phyloP scores from a whole-genome alignment of 495 filamentous ascomycete species.

The Chaetomium fimeti region DNA sequence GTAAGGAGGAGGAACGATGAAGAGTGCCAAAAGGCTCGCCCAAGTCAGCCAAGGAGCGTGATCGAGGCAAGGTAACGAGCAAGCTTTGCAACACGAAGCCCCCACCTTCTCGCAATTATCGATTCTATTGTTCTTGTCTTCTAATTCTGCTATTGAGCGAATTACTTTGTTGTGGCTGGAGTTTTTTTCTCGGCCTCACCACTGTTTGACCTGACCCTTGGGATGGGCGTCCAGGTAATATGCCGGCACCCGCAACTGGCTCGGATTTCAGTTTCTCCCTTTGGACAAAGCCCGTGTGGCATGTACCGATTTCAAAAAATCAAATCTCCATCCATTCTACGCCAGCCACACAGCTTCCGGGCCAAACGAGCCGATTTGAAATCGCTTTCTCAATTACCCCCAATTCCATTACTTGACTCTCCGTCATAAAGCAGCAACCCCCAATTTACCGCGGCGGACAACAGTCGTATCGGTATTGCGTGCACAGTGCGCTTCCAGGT shows the following conservation, averaged over 20 bases:
- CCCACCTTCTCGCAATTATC: background rate
- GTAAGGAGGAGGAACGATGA: too few species aligned
- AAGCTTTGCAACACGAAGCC: background rate
- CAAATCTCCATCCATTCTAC: too few species aligned
- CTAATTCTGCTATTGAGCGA: background rate
- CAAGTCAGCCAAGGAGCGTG: too few species aligned
- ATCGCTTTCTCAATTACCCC: too few species aligned
- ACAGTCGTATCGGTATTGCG: background rate
- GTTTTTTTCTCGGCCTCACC: slow-evolving; percentile 1
- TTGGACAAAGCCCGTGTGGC: background rate
- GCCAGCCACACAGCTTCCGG: too few species aligned
- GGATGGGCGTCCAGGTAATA: background rate
- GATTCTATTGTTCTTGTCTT: slow-evolving; percentile 4
- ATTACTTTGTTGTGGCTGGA: background rate
- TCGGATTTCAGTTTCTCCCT: background rate
- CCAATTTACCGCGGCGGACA: background rate
- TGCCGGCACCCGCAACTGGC: slow-evolving; percentile 1
- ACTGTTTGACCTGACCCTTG: slow-evolving; percentile 11
- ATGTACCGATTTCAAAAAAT: too few species aligned
- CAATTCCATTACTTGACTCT: background rate
- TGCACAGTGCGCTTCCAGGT: slow-evolving; percentile 13
- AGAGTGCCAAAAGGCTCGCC: too few species aligned
- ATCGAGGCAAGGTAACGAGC: slow-evolving; percentile 3
- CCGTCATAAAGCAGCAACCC: background rate
- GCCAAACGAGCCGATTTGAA: too few species aligned